Evolutionary conservation across 371 early-diverging fungal genomes (phyloP).

Genomic region (Mortierella sp.): DNA sequence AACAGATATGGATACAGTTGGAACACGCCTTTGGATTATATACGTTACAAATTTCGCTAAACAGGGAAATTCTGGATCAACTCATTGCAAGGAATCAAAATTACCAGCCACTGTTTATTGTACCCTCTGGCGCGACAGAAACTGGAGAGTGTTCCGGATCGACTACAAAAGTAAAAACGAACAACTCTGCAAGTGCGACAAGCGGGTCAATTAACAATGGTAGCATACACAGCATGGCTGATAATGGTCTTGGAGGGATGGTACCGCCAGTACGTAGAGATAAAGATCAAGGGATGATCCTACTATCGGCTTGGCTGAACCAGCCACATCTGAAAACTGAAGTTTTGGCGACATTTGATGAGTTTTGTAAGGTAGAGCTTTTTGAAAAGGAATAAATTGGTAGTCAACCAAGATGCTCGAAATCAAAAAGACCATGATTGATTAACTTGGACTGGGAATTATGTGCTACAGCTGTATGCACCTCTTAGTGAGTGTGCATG

Average conservation of each 20-base stretch:
- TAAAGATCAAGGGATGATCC: constrained; percentile 54
- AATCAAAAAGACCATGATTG: too few relatives aligned
- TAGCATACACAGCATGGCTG: background rate
- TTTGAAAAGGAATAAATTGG: constrained; percentile 13
- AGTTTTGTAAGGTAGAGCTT: constrained; percentile 45
- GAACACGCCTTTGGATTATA: constrained; percentile 33
- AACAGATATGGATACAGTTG: constrained; percentile 52
- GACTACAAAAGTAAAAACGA: background rate
- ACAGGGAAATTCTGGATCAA: constrained; percentile 44
- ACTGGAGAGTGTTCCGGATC: background rate
- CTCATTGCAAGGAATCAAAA: constrained; percentile 31
- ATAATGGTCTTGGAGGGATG: constrained; percentile 3
- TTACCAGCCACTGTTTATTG: constrained; percentile 5
- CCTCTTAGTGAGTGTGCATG: background rate
- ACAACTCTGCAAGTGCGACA: background rate
- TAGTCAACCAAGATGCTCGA: too few relatives aligned
- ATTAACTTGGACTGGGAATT: background rate
- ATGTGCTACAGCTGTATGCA: background rate
- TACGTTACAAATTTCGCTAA: constrained; percentile 33
- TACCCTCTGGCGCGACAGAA: background rate
- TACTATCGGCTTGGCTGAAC: constrained; percentile 54
- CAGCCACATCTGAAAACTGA: constrained; percentile 48
- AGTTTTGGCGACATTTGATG: constrained; percentile 34
- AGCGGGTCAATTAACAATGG: background rate
- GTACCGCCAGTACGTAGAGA: constrained; percentile 36